Base-by-base conservation (phyloP, 805 yeast species). In the Candida caryicola region DNA sequence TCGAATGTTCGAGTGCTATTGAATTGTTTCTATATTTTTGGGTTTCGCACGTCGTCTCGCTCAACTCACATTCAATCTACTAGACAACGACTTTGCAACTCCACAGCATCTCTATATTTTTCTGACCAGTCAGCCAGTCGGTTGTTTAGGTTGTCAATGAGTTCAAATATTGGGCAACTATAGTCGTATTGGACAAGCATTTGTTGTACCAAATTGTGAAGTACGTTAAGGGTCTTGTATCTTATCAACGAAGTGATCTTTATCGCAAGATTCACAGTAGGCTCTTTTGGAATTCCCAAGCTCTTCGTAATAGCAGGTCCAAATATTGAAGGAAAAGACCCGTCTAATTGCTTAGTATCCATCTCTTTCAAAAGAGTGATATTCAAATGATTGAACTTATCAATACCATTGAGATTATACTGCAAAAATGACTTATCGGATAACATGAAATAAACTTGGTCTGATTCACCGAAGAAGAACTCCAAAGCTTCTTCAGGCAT, bases 281-380 rank as follows among this genome's bases (percentile, higher is more conserved):
- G 40, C 8, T 40, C 12, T 4, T 18, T 17, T 16, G 44, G 39
- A 10, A 40, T 13, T 12, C 14, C 16, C 15, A 40, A 33, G 21
- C 18, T 29, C 5, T 27, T 27, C 15, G 36, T 40, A 7, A 40
- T 36, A 3, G 12, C 14, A 4, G 17, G 17, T 3, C 33, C 30
- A 10, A 33, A 33, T 8, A 21, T 21, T 7, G 25, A 21, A 7
- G 25, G 25, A 21, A 21, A 21, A 7, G 25, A 21, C 10, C 10
- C 25, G 10, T 21, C 25, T 21, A 21, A 7, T 10, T 7, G 7
- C 10, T 7, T 21, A 7, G 25, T 7, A 10, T 21, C 10, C 25
- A 21, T 21, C 25, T 7, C 25, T 21, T 10, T 21, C 25, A 21
- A 21, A 7, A 10, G 9, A 7, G 25, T 21, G 25, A 21, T 21